Conservation (phyloP, 192 early-diverging fungal genomes). For the Coemansia sp. region DNA sequence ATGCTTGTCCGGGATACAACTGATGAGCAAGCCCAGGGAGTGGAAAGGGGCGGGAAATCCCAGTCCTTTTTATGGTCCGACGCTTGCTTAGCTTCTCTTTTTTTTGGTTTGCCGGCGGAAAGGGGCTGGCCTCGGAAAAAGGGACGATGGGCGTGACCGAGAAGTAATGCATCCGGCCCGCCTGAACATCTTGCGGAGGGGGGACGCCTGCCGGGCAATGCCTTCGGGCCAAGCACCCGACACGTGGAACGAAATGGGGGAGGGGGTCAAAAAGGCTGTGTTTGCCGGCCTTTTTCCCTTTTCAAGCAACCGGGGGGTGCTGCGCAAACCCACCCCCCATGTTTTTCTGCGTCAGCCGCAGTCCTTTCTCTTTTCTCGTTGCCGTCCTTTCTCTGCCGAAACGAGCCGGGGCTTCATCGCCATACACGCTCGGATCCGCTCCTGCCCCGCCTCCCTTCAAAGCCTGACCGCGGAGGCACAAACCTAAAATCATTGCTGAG, state of each 20-base stretch:
- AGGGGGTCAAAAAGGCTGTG: too few relatives aligned
- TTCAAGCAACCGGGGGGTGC: background rate
- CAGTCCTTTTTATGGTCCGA: background rate
- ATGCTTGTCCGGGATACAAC: too few relatives aligned
- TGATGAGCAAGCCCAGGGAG: background rate
- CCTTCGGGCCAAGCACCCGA: constrained; percentile 9
- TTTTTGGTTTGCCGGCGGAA: too few relatives aligned
- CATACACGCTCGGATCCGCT: too few relatives aligned
- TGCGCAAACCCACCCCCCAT: constrained; percentile 1
- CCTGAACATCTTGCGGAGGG: constrained; percentile 1
- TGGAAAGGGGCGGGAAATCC: background rate
- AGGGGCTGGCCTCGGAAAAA: constrained; percentile 2
- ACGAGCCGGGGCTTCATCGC: too few relatives aligned
- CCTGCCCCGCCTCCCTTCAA: too few relatives aligned
- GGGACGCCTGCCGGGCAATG: too few relatives aligned
- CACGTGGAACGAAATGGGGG: constrained; percentile 4
- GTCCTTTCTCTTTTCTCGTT: too few relatives aligned
- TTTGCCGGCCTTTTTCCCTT: background rate
- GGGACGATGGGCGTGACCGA: background rate
- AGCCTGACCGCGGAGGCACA: too few relatives aligned
- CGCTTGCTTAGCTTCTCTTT: background rate
- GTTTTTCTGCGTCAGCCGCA: too few relatives aligned
- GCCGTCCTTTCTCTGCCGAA: too few relatives aligned
- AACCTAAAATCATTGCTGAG: background rate
- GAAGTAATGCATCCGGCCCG: constrained; percentile 8